These are phyloP conservation scores for Aaosphaeria pasadenensis DNA, from an alignment of 2,329 filamentous ascomycete genomes.

Conservation along the genomic window DNA sequence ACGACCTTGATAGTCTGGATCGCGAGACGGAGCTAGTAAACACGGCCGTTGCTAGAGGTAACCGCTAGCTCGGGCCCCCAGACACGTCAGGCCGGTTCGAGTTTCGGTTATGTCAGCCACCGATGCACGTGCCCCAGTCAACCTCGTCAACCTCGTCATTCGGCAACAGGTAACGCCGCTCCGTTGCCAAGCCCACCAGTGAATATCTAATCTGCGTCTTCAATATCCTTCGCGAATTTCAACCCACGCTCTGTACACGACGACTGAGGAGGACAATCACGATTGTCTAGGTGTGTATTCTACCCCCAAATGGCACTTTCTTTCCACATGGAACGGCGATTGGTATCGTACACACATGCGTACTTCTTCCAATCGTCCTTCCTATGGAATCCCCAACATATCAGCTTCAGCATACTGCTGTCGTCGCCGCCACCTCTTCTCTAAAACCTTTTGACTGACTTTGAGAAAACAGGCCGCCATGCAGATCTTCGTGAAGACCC, in stretches of 20 bases:
- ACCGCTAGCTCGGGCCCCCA: no score
- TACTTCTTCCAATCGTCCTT: neutral
- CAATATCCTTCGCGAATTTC: constrained; percentile 10
- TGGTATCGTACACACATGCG: neutral
- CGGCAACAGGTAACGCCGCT: neutral
- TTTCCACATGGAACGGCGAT: no score
- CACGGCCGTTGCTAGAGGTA: no score
- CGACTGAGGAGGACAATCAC: constrained; percentile 60
- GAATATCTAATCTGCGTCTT: constrained; percentile 13
- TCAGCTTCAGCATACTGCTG: neutral
- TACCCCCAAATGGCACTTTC: neutral
- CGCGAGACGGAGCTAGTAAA: no score
- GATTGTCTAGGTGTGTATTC: constrained; percentile 53
- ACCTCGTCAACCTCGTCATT: no score
- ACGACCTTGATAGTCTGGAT: no score
- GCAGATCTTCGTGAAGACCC: constrained; percentile 58
- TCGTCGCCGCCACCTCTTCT: neutral
- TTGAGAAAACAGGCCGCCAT: constrained; percentile 36
- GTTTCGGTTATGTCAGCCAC: no score
- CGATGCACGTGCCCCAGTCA: no score
- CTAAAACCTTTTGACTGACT: neutral
- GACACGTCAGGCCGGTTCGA: no score
- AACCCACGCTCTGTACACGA: constrained; percentile 33
- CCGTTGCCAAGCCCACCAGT: constrained; percentile 18
- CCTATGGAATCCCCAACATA: neutral